Evolutionary conservation across 2,329 filamentous ascomycete species (phyloP).

Genomic region (Ascochyta clinopodiicola): DNA sequence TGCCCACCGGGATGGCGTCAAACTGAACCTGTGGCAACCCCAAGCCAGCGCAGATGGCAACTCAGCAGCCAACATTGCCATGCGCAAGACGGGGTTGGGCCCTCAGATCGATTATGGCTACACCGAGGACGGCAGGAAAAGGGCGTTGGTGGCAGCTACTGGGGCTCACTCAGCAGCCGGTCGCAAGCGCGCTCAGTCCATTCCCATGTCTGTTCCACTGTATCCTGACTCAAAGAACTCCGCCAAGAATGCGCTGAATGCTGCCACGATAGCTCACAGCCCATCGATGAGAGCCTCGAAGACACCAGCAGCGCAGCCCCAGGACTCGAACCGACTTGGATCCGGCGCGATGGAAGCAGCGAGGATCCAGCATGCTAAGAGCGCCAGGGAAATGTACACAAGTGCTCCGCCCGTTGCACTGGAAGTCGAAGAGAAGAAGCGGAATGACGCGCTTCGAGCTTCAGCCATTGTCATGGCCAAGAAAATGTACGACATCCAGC

Average conservation of each 20-base stretch:
- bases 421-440: slow-evolving; percentile 76
- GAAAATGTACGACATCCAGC: slow-evolving; percentile 78
- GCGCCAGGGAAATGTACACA: slow-evolving; percentile 76
- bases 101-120: slow-evolving; percentile 56
- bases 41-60: slow-evolving; percentile 62
- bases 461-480: slow-evolving; percentile 90
- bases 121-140: slow-evolving; percentile 62
- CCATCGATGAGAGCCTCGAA: slow-evolving; percentile 37
- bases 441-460: slow-evolving; percentile 75
- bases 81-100: slow-evolving; percentile 59
- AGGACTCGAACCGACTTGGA: slow-evolving; percentile 50
- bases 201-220: slow-evolving; percentile 52
- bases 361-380: slow-evolving; percentile 69
- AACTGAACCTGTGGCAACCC: slow-evolving; percentile 60
- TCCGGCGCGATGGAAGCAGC: slow-evolving; percentile 66
- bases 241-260: slow-evolving; percentile 72
- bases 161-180: slow-evolving; percentile 69
- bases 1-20: slow-evolving; percentile 63
- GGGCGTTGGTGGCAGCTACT: slow-evolving; percentile 76
- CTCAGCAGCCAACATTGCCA: slow-evolving; percentile 74
- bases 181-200: slow-evolving; percentile 70
- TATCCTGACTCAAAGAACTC: slow-evolving; percentile 67
- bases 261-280: slow-evolving; percentile 72
- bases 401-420: slow-evolving; percentile 73
- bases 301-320: slow-evolving; percentile 4